phyloP scores from a whole-genome alignment of 164 flowering plant genomes.

The Amborella trichopoda region DNA sequence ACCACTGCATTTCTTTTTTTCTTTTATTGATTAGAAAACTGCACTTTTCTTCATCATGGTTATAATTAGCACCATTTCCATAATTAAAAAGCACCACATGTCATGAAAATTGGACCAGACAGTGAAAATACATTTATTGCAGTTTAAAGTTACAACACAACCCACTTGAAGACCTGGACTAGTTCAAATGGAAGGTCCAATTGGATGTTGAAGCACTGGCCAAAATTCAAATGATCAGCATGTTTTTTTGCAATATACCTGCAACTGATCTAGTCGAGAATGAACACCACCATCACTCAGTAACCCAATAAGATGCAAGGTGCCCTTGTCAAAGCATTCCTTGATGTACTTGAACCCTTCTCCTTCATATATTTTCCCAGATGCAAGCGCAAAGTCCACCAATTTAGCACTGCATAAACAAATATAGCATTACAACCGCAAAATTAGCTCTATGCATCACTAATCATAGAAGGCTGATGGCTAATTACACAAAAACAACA shows the following conservation, averaged over 20 bases:
- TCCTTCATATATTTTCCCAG: slow-evolving; percentile 82
- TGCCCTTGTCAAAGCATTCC: slow-evolving; percentile 50
- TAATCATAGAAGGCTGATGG: neutral
- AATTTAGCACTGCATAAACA: slow-evolving; percentile 65
- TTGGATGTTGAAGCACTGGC: too few species aligned
- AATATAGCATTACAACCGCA: neutral
- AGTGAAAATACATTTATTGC: too few species aligned
- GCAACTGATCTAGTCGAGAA: slow-evolving; percentile 88
- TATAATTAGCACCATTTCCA: too few species aligned
- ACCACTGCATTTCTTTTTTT: too few species aligned
- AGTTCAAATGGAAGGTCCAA: neutral
- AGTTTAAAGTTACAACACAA: too few species aligned
- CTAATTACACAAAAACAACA: neutral
- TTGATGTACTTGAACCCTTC: slow-evolving; percentile 88
- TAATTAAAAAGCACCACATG: too few species aligned
- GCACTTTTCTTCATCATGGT: too few species aligned
- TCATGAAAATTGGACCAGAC: too few species aligned
- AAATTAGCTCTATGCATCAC: neutral
- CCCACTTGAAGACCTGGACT: neutral
- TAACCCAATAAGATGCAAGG: slow-evolving; percentile 90
- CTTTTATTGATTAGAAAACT: too few species aligned
- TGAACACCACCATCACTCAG: slow-evolving; percentile 99
- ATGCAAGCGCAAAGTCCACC: slow-evolving; percentile 80
- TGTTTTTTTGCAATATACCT: too few species aligned
- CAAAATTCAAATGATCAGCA: too few species aligned